Conservation (phyloP, 345 rosid genomes). For the Ceriops zippeliana region DNA sequence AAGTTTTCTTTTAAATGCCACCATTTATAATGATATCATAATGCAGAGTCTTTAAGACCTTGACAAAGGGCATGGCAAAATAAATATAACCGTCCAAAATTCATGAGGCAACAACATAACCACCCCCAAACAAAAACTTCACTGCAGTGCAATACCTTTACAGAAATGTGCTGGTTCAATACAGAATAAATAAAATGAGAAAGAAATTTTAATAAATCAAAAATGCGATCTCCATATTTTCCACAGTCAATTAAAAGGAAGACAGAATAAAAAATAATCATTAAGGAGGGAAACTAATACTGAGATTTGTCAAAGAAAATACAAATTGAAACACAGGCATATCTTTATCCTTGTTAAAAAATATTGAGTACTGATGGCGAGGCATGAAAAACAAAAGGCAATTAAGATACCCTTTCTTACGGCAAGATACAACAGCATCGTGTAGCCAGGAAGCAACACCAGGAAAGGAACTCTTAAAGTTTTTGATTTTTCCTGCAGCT, state of each 20-base stretch:
- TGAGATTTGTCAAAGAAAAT: not conserved
- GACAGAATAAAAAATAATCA: not conserved
- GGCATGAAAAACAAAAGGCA: not conserved
- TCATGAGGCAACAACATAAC: not conserved
- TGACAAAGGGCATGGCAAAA: not conserved
- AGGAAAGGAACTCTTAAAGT: conserved; percentile 80
- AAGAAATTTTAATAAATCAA: conserved; percentile 1
- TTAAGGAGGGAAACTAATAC: not conserved
- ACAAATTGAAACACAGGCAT: not conserved
- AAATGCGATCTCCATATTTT: not conserved
- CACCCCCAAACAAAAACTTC: not conserved
- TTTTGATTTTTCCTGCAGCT: conserved; percentile 78
- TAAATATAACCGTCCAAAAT: not conserved
- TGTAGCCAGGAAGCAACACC: conserved; percentile 83
- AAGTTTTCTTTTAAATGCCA: not conserved
- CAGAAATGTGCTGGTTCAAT: too few relatives aligned
- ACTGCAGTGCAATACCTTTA: too few relatives aligned
- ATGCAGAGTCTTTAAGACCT: not conserved
- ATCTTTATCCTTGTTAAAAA: not conserved
- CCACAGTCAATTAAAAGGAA: not conserved
- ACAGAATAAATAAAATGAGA: not conserved
- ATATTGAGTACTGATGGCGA: not conserved
- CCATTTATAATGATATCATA: not conserved
- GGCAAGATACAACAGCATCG: conserved; percentile 63
- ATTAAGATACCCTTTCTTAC: conserved; percentile 57